Evolutionary conservation across 345 rosid genomes (phyloP).

Genomic region (Camelina neglecta): DNA sequence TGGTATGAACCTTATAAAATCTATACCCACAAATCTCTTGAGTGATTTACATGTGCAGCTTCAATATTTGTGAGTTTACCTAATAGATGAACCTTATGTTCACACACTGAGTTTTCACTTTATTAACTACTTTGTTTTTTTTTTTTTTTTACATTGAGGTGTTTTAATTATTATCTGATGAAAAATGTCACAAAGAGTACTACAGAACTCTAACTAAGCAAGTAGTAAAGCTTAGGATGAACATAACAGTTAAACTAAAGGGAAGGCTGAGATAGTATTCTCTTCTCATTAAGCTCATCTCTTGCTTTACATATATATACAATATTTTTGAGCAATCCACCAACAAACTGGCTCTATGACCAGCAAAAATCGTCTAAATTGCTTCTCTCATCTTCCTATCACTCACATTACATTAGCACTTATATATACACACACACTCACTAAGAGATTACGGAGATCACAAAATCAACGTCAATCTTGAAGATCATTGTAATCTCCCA

Average conservation of each 20-base stretch:
- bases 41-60: constrained; percentile 17
- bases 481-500: constrained; percentile 9
- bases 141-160: background rate
- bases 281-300: constrained; percentile 27
- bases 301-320: constrained; percentile 16
- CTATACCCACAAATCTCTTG: constrained; percentile 8
- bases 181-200: constrained; percentile 4
- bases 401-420: constrained; percentile 32
- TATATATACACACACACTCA: constrained; percentile 14
- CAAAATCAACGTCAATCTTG: background rate
- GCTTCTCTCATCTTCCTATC: constrained; percentile 40
- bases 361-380: constrained; percentile 38
- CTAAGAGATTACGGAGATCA: constrained; percentile 22
- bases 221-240: constrained; percentile 10
- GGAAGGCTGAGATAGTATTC: constrained; percentile 32
- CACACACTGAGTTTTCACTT: background rate
- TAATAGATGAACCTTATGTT: background rate
- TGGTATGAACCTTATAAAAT: constrained; percentile 14
- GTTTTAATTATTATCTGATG: background rate
- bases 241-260: constrained; percentile 16
- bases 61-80: constrained; percentile 5
- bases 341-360: constrained; percentile 30
- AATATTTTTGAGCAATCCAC: constrained; percentile 13
- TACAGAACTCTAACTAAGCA: background rate
- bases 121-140: background rate